These are phyloP conservation scores for Cryphonectria naterciae DNA, from an alignment of 2,329 filamentous ascomycete species.

Conservation along the genomic window DNA sequence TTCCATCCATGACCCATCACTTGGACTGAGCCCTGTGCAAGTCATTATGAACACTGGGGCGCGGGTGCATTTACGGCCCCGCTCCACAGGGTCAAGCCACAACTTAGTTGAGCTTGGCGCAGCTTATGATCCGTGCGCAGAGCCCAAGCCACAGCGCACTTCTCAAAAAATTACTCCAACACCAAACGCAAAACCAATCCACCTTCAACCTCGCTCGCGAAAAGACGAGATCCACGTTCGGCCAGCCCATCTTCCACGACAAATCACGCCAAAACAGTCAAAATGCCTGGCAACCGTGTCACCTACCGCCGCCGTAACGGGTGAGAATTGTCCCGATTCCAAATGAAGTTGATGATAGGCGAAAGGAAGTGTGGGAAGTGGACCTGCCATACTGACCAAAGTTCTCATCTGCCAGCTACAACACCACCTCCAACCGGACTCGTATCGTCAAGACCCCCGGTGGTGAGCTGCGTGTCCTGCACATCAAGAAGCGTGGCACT, in stretches of 20 bases:
- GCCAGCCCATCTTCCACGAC: conserved; percentile 28
- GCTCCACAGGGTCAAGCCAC: conserved; percentile 5
- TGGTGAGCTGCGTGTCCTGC: conserved; percentile 91
- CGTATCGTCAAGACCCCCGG: conserved; percentile 95
- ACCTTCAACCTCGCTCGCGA: conserved; percentile 15
- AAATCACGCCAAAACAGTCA: conserved; percentile 45
- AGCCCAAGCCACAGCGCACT: conserved; percentile 13
- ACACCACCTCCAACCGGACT: conserved; percentile 97
- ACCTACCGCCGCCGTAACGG: conserved; percentile 79
- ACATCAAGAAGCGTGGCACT: conserved; percentile 99
- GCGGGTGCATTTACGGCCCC: neutral
- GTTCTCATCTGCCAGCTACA: conserved; percentile 70
- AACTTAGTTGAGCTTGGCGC: neutral
- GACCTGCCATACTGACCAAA: conserved; percentile 31
- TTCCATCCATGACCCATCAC: neutral
- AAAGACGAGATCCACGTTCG: conserved; percentile 29
- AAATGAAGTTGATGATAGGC: conserved; percentile 25
- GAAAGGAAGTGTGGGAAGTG: neutral
- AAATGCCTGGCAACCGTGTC: conserved; percentile 63
- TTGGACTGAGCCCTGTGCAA: neutral
- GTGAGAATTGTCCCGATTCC: conserved; percentile 56
- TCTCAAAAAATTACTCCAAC: conserved; percentile 16
- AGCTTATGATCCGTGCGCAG: neutral
- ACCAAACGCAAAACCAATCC: conserved; percentile 18
- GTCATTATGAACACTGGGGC: neutral